phyloP scores from a whole-genome alignment of 2,329 filamentous ascomycete genomes.

The Neurospora crassa region DNA sequence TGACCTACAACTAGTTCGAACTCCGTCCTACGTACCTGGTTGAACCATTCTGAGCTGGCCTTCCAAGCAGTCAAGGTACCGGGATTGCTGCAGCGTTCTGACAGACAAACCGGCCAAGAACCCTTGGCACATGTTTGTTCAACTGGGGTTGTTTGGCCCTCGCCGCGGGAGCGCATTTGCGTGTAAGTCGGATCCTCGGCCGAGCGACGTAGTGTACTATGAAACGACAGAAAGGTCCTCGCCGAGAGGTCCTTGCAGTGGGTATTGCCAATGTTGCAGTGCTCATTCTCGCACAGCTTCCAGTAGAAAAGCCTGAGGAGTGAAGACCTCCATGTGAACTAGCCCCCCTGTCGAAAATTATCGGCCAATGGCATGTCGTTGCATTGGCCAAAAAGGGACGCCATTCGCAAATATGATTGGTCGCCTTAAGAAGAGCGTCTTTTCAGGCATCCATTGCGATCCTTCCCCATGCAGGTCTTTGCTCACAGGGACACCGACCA shows the following conservation, averaged over 20 bases:
- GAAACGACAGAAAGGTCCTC: not conserved
- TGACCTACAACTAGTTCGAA: not conserved
- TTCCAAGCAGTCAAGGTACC: not conserved
- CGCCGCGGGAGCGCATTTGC: not conserved
- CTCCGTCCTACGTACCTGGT: not conserved
- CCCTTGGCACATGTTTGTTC: not conserved
- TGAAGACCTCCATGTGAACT: not conserved
- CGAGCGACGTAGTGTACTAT: not conserved
- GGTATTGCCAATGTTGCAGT: not conserved
- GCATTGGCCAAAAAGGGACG: constrained; percentile 1
- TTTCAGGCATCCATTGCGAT: constrained; percentile 11
- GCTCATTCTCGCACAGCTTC: not conserved
- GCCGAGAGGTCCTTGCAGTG: not conserved
- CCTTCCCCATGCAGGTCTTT: constrained; percentile 1
- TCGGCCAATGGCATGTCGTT: constrained; percentile 1
- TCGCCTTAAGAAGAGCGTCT: constrained; percentile 9
- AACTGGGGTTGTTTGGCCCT: not conserved
- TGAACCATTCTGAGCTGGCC: not conserved
- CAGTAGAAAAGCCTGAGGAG: not conserved
- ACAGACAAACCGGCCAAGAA: not conserved
- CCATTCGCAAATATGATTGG: constrained; percentile 6
- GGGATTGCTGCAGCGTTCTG: not conserved
- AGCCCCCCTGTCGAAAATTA: not conserved
- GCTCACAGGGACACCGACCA: not conserved
- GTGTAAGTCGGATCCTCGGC: not conserved